Conservation (phyloP, 495 filamentous ascomycete genomes). For the Talaromyces thailandensis region DNA sequence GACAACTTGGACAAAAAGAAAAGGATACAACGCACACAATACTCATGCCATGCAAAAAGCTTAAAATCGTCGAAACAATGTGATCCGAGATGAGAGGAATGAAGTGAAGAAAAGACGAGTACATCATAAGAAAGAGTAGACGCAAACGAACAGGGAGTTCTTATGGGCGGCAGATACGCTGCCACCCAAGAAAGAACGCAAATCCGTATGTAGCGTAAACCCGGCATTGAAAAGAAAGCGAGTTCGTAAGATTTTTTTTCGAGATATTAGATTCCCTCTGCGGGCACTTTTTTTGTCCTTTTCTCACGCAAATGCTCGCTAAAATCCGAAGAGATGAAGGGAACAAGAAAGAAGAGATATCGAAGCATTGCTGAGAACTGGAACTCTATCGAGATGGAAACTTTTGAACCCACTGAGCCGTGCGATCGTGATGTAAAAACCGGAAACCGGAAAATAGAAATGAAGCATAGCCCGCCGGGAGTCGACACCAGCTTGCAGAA, state of each 20-base stretch:
- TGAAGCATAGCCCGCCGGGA: not conserved
- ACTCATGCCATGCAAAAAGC: slow-evolving; percentile 5
- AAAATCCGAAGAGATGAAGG: not conserved
- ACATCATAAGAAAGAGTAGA: slow-evolving; percentile 5
- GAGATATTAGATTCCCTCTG: not conserved
- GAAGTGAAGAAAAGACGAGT: slow-evolving; percentile 8
- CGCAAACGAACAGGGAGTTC: not conserved
- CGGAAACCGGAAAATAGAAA: not conserved
- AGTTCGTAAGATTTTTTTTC: not conserved
- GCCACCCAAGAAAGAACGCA: not conserved
- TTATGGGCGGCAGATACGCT: not conserved
- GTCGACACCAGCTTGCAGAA: not conserved
- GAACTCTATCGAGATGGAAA: slow-evolving; percentile 2
- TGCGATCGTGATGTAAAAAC: not conserved
- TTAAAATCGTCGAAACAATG: not conserved
- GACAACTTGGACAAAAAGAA: slow-evolving; percentile 1
- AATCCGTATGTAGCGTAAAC: not conserved
- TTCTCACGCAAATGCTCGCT: not conserved
- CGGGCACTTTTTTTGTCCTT: slow-evolving; percentile 3
- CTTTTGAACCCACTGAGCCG: slow-evolving; percentile 3
- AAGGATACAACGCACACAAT: slow-evolving; percentile 4
- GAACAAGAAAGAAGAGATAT: not conserved
- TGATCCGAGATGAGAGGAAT: slow-evolving; percentile 5
- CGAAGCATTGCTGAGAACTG: slow-evolving; percentile 1
- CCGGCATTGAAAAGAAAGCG: slow-evolving; percentile 19